Conservation (phyloP, 805 yeast genomes). For the Yarrowia sp. region DNA sequence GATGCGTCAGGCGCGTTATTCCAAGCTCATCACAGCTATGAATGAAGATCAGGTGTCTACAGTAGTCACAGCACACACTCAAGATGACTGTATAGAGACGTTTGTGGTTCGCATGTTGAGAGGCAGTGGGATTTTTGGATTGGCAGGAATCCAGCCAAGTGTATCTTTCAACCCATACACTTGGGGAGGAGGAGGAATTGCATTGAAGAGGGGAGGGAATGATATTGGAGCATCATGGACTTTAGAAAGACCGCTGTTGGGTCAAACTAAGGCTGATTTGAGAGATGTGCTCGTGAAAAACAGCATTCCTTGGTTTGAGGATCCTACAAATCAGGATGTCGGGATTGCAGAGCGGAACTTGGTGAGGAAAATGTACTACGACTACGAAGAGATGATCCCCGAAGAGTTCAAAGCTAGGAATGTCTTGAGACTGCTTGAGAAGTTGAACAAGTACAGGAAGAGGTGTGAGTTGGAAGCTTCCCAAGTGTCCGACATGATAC, state of each 20-base stretch:
- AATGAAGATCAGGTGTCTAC: conserved; percentile 47
- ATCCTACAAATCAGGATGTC: conserved; percentile 64
- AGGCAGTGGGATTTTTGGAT: conserved; percentile 62
- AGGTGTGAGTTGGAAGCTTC: background rate
- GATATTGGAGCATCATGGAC: conserved; percentile 42
- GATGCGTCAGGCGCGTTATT: conserved; percentile 65
- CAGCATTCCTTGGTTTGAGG: conserved; percentile 70
- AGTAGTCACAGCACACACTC: conserved; percentile 71
- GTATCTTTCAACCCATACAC: conserved; percentile 43
- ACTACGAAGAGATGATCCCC: conserved; percentile 20
- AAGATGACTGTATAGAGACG: conserved; percentile 77
- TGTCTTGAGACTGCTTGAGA: conserved; percentile 2
- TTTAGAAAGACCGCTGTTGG: conserved; percentile 62
- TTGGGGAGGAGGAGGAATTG: background rate
- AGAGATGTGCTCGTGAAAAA: conserved; percentile 55
- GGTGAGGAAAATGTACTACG: conserved; percentile 52
- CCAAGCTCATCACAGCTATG: conserved; percentile 56
- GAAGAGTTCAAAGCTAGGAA: background rate
- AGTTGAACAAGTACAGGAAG: background rate
- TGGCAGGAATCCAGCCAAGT: conserved; percentile 58
- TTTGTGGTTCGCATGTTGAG: conserved; percentile 60
- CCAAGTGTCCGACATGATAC: background rate
- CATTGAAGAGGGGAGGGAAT: background rate
- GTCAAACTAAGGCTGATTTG: conserved; percentile 55
- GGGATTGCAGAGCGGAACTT: conserved; percentile 65